Base-by-base conservation (phyloP, 139 green algal genomes). In the Deuterostichococcus epilithicus region DNA sequence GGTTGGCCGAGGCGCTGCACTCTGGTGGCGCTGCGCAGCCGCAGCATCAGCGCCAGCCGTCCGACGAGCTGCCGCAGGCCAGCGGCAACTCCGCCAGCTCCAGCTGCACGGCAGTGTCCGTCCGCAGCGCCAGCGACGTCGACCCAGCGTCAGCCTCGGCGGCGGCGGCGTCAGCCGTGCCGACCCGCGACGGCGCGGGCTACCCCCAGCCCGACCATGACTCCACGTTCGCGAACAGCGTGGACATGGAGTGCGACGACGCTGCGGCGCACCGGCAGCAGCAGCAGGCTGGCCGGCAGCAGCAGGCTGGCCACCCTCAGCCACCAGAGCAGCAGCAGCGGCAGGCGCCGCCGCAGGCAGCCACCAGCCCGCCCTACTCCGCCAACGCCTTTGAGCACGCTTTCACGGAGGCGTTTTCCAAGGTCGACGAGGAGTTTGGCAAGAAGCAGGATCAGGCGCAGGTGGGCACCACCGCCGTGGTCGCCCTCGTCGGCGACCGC, bases 371-470 rank as follows among this genome's bases (percentile, higher is more conserved):
- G 34, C 73, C 66, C 10, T 63, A 30, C 18, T 63, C 52, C 18
- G 52, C 52, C 10, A 63, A 77, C 1, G 23, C 83, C 39, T 63
- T 91, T 73, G 83, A 90, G 83, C 73, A 84, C 5, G 87, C 83
- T 18, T 78, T 90, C 63, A 77, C 79, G n/a, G 69, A 88, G 47
- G 85, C 87, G 2, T 91, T 91, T 72, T 36, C 87, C 36, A 79
- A 79, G 28, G 89, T 85, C 10, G 87, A 91, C 68, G 83, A 79
- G 23, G 87, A 91, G 78, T 91, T 91, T 70, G 80, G 75, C 68
- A 70, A 38, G 34, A 73, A 38, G 25, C 34, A 73, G 34, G 68
- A 42, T 15, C 34, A 38, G 35, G 38, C 83, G 45, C 72, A 80
- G 20, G 79, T 85, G 23, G 83, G 83, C 32, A 80, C 69, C n/a